Percentiles rank a stretch among this genome's conserved stretches.
Evolutionary conservation across 163 green algal genomes (phyloP).

Genomic region (Smithsoniella earleae): DNA sequence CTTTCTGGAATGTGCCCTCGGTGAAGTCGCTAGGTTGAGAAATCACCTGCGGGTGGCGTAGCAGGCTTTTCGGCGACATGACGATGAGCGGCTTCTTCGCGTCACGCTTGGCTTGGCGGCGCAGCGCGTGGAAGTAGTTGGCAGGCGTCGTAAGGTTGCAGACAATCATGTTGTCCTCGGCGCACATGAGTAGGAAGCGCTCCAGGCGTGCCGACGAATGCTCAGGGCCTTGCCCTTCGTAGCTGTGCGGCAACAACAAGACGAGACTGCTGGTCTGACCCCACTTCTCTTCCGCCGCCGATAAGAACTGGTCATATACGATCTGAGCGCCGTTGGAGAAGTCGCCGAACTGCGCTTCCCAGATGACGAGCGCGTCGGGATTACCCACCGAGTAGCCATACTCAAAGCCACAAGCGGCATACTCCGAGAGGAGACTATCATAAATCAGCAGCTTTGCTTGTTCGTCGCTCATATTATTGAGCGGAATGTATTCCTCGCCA

Average conservation of each 20-base stretch:
- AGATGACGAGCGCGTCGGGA: constrained; percentile 93
- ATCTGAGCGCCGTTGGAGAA: constrained; percentile 97
- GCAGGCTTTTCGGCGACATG: constrained; percentile 90
- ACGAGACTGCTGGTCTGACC: not conserved
- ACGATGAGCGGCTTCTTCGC: constrained; percentile 97
- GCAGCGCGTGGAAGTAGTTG: constrained; percentile 97
- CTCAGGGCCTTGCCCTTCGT: constrained; percentile 94
- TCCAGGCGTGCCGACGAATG: constrained; percentile 83
- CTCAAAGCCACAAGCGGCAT: constrained; percentile 95
- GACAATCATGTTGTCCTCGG: constrained; percentile 84
- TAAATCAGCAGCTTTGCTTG: too few relatives aligned
- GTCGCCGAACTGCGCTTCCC: constrained; percentile 99
- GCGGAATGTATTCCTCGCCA: constrained; percentile 66
- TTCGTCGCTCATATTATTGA: constrained; percentile 73
- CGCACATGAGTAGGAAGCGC: constrained; percentile 85
- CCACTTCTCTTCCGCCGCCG: constrained; percentile 93
- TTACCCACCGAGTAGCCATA: constrained; percentile 96
- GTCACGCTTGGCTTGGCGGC: constrained; percentile 86
- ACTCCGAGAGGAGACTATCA: too few relatives aligned
- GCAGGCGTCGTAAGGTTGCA: constrained; percentile 94
- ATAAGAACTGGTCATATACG: constrained; percentile 98
- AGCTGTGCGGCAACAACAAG: constrained; percentile 80
- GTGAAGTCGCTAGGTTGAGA: constrained; percentile 86
- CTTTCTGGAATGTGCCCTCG: constrained; percentile 75
- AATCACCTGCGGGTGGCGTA: constrained; percentile 83